Evolutionary conservation across 2,329 filamentous ascomycete species (phyloP).

Genomic region (Rhexocercosporidium sp.): DNA sequence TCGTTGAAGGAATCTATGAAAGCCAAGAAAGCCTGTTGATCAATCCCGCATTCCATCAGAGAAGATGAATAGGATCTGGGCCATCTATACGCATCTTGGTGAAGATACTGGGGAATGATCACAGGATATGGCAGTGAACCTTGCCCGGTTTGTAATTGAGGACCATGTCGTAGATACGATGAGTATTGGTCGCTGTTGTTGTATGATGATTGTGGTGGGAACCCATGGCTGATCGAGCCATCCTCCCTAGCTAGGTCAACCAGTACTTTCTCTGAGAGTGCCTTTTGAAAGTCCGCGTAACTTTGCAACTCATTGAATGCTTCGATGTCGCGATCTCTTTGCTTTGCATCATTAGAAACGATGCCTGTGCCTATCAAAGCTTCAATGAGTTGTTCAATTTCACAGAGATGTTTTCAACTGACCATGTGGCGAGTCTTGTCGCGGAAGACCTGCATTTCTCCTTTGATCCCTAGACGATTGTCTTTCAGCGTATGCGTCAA

Average conservation of each 20-base stretch:
- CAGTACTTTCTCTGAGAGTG: conserved; percentile 24
- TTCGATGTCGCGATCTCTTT: conserved; percentile 14
- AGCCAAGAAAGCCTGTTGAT: conserved; percentile 52
- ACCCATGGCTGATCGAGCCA: not conserved
- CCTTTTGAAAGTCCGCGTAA: conserved; percentile 27
- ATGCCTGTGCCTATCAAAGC: not conserved
- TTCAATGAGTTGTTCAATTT: not conserved
- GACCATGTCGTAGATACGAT: not conserved
- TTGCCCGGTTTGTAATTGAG: not conserved
- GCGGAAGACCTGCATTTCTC: not conserved
- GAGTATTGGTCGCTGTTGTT: too few relatives aligned
- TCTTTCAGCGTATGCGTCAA: conserved; percentile 12
- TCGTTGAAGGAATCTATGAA: conserved; percentile 27
- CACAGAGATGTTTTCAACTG: not conserved
- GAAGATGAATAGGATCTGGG: conserved; percentile 55
- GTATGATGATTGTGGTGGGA: not conserved
- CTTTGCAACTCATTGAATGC: conserved; percentile 26
- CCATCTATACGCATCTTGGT: conserved; percentile 53
- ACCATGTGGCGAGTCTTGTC: not conserved
- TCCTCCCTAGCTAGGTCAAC: conserved; percentile 11
- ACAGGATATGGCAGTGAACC: conserved; percentile 48
- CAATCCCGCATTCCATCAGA: conserved; percentile 51
- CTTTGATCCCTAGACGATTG: not conserved
- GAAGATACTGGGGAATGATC: conserved; percentile 56
- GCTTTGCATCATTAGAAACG: not conserved